Percentiles rank a stretch among this genome's conserved stretches.
Evolutionary conservation across 1,284 basidiomycete genomes (phyloP).

Genomic region (Gomphus sp.): DNA sequence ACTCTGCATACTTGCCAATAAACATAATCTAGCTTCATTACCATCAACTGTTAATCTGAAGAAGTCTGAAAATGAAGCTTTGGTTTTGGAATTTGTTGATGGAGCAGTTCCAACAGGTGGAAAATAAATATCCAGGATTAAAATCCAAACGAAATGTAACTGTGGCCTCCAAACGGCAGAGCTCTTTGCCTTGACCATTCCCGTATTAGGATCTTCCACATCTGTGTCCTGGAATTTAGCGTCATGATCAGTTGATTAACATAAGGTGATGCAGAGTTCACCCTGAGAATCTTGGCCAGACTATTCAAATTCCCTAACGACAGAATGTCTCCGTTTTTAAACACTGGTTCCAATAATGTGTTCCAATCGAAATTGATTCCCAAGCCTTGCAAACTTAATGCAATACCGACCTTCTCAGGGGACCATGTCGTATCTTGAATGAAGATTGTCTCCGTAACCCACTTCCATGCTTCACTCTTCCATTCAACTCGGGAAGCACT

Average conservation of each 20-base stretch:
- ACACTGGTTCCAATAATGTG: slow-evolving; percentile 58
- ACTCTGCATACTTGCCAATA: neutral
- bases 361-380: slow-evolving; percentile 63
- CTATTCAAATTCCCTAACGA: slow-evolving; percentile 60
- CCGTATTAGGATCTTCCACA: slow-evolving; percentile 43
- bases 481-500: slow-evolving; percentile 52
- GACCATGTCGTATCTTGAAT: slow-evolving; percentile 58
- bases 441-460: slow-evolving; percentile 45
- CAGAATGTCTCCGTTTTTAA: slow-evolving; percentile 67
- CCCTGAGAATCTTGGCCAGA: slow-evolving; percentile 79
- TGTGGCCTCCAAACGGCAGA: slow-evolving; percentile 74
- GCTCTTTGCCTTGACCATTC: slow-evolving; percentile 32
- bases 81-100: slow-evolving; percentile 20
- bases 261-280: slow-evolving; percentile 18
- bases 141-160: slow-evolving; percentile 88
- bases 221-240: slow-evolving; percentile 39
- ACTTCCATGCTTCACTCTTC: slow-evolving; percentile 58
- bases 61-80: slow-evolving; percentile 81
- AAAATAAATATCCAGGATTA: slow-evolving; percentile 72
- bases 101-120: slow-evolving; percentile 30
- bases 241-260: neutral
- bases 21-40: slow-evolving; percentile 24
- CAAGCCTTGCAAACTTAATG: slow-evolving; percentile 57
- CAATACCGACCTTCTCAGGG: slow-evolving; percentile 82
- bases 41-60: slow-evolving; percentile 88